Evolutionary conservation across 2,329 filamentous ascomycete species (phyloP).

Genomic region (Paracamarosporium sp.): DNA sequence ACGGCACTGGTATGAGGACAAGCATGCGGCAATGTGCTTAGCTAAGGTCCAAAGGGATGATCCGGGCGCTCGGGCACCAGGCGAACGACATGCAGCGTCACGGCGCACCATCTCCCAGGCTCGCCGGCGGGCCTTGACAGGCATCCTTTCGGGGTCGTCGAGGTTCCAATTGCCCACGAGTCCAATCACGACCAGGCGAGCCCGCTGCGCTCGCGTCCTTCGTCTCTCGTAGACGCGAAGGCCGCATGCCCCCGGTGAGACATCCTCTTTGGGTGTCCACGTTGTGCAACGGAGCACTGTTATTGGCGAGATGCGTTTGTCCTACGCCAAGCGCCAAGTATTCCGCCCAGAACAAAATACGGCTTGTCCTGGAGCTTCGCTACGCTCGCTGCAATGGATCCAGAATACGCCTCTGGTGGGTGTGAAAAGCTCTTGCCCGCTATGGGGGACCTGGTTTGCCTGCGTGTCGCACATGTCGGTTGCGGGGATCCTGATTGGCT

Average conservation of each 20-base stretch:
- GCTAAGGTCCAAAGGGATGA: slow-evolving; percentile 1
- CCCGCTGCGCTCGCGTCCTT: not conserved
- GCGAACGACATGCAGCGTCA: not conserved
- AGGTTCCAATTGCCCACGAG: not conserved
- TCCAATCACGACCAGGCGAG: not conserved
- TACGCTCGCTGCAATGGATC: slow-evolving; percentile 1
- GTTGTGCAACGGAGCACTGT: not conserved
- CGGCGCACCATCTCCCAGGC: not conserved
- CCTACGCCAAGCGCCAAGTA: slow-evolving; percentile 1
- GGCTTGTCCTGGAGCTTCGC: not conserved
- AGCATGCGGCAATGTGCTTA: slow-evolving; percentile 4
- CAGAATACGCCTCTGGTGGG: slow-evolving; percentile 7
- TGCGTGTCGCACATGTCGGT: slow-evolving; percentile 2
- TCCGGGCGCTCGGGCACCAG: slow-evolving; percentile 10
- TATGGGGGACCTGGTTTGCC: not conserved
- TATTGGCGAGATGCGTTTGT: not conserved
- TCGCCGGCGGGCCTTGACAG: not conserved
- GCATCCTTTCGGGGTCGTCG: not conserved
- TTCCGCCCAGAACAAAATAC: slow-evolving; percentile 2
- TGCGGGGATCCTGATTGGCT: slow-evolving; percentile 6
- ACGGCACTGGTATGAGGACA: not conserved
- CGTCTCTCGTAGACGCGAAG: not conserved
- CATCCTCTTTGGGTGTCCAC: slow-evolving; percentile 6
- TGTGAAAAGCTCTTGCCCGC: not conserved
- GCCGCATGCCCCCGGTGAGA: not conserved